Conservation (phyloP, 2,329 filamentous ascomycete genomes). For the Claviceps fusiformis region DNA sequence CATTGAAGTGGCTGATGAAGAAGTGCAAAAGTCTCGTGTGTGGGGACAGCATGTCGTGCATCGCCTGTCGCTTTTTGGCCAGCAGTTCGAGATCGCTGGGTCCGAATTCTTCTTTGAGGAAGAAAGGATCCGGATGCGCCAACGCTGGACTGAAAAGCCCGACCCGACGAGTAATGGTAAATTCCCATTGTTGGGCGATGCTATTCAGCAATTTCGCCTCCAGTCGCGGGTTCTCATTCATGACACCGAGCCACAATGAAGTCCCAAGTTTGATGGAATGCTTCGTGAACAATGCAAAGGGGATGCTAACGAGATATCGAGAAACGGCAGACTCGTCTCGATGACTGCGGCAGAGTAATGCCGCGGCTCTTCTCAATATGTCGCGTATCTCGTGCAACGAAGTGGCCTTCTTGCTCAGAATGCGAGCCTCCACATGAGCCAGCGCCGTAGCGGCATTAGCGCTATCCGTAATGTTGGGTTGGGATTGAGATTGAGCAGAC, state of each 20-base stretch:
- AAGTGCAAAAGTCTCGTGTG: slow-evolving; percentile 81
- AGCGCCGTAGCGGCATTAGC: slow-evolving; percentile 52
- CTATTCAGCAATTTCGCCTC: slow-evolving; percentile 76
- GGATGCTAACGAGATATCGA: slow-evolving; percentile 81
- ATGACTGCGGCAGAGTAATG: slow-evolving; percentile 66
- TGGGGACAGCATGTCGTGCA: slow-evolving; percentile 73
- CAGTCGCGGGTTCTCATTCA: slow-evolving; percentile 85
- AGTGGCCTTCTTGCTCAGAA: slow-evolving; percentile 54
- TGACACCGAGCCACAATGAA: slow-evolving; percentile 90
- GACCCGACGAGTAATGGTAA: slow-evolving; percentile 59
- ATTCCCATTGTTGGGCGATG: slow-evolving; percentile 84
- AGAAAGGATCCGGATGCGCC: slow-evolving; percentile 75
- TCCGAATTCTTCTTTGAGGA: slow-evolving; percentile 79
- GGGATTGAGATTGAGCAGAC: slow-evolving; percentile 15
- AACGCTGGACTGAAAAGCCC: slow-evolving; percentile 70
- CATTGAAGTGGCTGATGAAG: slow-evolving; percentile 87
- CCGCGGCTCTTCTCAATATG: slow-evolving; percentile 71
- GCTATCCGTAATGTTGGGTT: slow-evolving; percentile 38
- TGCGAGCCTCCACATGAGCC: slow-evolving; percentile 57
- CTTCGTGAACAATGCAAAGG: slow-evolving; percentile 86
- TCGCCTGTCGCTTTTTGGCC: slow-evolving; percentile 59
- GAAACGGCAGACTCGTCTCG: slow-evolving; percentile 66
- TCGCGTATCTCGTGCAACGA: slow-evolving; percentile 65
- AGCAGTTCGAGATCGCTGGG: slow-evolving; percentile 71
- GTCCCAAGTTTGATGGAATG: slow-evolving; percentile 92